These are phyloP conservation scores for Acacia acuminata DNA, from an alignment of 306 rosid species.

Conservation along the genomic window DNA sequence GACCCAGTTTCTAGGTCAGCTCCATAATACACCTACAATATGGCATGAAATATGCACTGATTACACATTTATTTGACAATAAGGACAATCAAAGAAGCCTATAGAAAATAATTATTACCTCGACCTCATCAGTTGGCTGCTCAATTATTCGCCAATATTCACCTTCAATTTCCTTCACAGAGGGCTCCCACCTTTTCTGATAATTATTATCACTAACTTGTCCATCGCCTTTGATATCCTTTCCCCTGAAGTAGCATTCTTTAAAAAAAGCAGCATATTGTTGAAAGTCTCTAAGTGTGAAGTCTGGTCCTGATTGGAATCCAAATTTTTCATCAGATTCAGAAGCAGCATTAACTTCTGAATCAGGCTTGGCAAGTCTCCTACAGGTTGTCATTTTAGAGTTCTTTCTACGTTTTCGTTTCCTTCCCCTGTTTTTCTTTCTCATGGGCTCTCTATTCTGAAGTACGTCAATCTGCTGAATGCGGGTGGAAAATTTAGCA, in stretches of 20 bases:
- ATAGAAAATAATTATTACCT: slow-evolving; percentile 52
- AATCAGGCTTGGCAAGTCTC: slow-evolving; percentile 47
- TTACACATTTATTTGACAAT: slow-evolving; percentile 15
- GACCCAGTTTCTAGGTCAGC: slow-evolving; percentile 91
- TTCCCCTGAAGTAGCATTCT: slow-evolving; percentile 69
- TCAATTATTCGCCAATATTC: slow-evolving; percentile 97
- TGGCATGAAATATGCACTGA: slow-evolving; percentile 17
- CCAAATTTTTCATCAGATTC: slow-evolving; percentile 81
- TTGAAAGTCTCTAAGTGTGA: slow-evolving; percentile 74
- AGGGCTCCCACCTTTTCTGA: slow-evolving; percentile 50
- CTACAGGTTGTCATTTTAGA: slow-evolving; percentile 58
- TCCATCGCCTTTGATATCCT: slow-evolving; percentile 40
- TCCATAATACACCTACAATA: slow-evolving; percentile 82
- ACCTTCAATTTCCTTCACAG: slow-evolving; percentile 89
- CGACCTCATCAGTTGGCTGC: slow-evolving; percentile 85
- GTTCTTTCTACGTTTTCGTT: slow-evolving; percentile 68
- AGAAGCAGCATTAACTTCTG: slow-evolving; percentile 56
- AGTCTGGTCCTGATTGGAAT: slow-evolving; percentile 76
- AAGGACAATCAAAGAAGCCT: slow-evolving; percentile 13
- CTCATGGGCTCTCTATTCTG: slow-evolving; percentile 96
- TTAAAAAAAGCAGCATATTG: slow-evolving; percentile 58
- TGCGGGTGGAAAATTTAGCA: slow-evolving; percentile 79
- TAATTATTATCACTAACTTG: slow-evolving; percentile 32
- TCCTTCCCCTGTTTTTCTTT: slow-evolving; percentile 79
- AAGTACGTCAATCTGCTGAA: slow-evolving; percentile 89